phyloP scores from a whole-genome alignment of 2,329 filamentous ascomycete species.

The Tympanopsis confertula region DNA sequence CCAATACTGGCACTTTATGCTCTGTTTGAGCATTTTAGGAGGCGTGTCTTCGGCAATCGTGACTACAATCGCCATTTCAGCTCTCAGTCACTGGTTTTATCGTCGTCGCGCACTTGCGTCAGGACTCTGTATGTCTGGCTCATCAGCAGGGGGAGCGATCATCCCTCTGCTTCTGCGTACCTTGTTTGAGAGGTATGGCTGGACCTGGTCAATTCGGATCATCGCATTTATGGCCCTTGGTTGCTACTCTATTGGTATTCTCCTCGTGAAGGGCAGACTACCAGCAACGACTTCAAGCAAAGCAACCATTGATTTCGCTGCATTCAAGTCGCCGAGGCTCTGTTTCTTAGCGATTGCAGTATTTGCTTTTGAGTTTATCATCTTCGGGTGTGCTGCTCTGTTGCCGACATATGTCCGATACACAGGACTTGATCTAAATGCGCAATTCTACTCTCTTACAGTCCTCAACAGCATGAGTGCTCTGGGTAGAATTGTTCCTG shows the following conservation, averaged over 20 bases:
- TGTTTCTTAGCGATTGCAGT: conserved; percentile 26
- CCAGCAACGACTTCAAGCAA: conserved; percentile 12
- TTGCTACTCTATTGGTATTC: conserved; percentile 16
- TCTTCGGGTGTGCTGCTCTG: conserved; percentile 32
- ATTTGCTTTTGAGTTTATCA: conserved; percentile 33
- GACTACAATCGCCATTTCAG: conserved; percentile 20
- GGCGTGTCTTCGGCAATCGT: conserved; percentile 19
- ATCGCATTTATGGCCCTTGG: conserved; percentile 21
- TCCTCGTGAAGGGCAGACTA: conserved; percentile 20
- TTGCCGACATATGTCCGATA: conserved; percentile 30
- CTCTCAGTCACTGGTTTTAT: conserved; percentile 25
- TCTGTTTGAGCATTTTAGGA: conserved; percentile 20
- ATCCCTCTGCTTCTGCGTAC: conserved; percentile 20
- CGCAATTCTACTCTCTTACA: conserved; percentile 29
- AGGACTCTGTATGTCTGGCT: conserved; percentile 24
- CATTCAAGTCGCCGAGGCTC: conserved; percentile 26
- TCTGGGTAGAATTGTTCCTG: conserved; percentile 28
- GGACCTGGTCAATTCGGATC: conserved; percentile 19
- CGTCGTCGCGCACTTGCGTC: conserved; percentile 20
- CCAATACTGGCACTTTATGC: conserved; percentile 34
- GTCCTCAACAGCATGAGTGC: conserved; percentile 28
- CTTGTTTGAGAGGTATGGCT: conserved; percentile 18
- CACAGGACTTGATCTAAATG: conserved; percentile 18
- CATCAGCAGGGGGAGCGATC: conserved; percentile 20
- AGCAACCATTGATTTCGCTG: conserved; percentile 22